Evolutionary conservation across 441 rosid species (phyloP).

Genomic region (Euphorbia celastroides): DNA sequence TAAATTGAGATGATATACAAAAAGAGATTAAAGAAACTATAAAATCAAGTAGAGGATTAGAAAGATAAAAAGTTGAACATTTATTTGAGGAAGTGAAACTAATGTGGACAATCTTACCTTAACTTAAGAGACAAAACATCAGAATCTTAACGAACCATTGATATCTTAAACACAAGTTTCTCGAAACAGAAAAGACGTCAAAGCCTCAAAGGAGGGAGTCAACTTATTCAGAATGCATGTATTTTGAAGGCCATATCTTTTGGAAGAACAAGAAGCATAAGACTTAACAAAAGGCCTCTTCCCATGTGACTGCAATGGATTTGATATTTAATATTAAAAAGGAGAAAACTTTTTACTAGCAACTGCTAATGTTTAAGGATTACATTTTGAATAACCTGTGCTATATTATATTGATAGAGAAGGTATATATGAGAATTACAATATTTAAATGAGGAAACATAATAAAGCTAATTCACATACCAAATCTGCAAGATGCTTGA

Average conservation of each 20-base stretch:
- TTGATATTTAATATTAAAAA: background rate
- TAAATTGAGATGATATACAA: background rate
- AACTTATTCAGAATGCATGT: background rate
- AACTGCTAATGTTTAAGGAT: too few relatives aligned
- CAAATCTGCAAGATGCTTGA: conserved; percentile 41
- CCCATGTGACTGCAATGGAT: background rate
- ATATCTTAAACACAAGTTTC: background rate
- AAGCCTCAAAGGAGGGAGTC: background rate
- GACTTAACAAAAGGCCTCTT: background rate
- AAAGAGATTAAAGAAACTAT: background rate
- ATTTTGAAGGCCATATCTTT: background rate
- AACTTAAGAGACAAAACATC: background rate
- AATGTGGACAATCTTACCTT: background rate
- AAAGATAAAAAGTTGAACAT: background rate
- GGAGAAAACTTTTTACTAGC: too few relatives aligned
- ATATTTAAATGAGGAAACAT: too few relatives aligned
- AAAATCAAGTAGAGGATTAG: background rate
- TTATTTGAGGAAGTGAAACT: background rate
- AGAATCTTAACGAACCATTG: background rate
- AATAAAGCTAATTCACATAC: too few relatives aligned
- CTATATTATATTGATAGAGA: too few relatives aligned
- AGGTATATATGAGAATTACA: too few relatives aligned
- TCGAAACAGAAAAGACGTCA: background rate
- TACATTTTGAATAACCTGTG: too few relatives aligned
- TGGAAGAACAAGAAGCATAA: background rate